A percentile compares a stretch with the other conserved stretches of the same genome.
Conservation (phyloP, 2,329 filamentous ascomycete genomes). For the Monosporascus sp. region DNA sequence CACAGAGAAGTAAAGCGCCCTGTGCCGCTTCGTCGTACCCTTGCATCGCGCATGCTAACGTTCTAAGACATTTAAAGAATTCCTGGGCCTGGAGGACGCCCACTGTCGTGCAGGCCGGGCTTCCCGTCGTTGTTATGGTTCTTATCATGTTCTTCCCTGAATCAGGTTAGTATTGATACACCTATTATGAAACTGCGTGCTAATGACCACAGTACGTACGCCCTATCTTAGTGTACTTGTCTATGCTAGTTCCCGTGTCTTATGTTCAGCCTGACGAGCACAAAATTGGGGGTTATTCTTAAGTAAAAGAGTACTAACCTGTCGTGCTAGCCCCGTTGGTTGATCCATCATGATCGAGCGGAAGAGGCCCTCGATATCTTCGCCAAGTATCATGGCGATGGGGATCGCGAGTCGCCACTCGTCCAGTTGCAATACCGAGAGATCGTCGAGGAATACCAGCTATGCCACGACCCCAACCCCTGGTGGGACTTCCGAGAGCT, state of each 20-base stretch:
- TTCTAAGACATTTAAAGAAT: slow-evolving; percentile 32
- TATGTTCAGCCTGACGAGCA: not conserved
- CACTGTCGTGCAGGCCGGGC: slow-evolving; percentile 45
- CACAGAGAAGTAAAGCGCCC: slow-evolving; percentile 16
- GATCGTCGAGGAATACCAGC: slow-evolving; percentile 45
- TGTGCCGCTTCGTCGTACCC: not conserved
- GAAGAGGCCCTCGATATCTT: slow-evolving; percentile 53
- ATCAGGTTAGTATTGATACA: slow-evolving; percentile 13
- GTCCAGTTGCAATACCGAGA: slow-evolving; percentile 54
- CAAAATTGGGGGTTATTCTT: too few species aligned
- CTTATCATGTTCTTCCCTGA: slow-evolving; percentile 32
- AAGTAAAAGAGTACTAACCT: not conserved
- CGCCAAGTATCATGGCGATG: slow-evolving; percentile 56
- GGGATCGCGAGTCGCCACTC: slow-evolving; percentile 44
- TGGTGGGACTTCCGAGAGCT: slow-evolving; percentile 57
- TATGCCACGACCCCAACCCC: slow-evolving; percentile 47
- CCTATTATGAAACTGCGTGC: not conserved
- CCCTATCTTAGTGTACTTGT: not conserved
- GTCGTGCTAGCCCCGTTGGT: slow-evolving; percentile 21
- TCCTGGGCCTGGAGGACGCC: slow-evolving; percentile 55
- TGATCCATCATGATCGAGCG: slow-evolving; percentile 41
- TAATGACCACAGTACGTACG: not conserved
- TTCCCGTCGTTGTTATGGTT: slow-evolving; percentile 40
- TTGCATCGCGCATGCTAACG: not conserved
- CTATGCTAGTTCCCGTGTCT: too few species aligned